A percentile compares a stretch with the other conserved stretches of the same genome.
phyloP scores from a whole-genome alignment of 345 rosid genomes.

The Acer negundo region DNA sequence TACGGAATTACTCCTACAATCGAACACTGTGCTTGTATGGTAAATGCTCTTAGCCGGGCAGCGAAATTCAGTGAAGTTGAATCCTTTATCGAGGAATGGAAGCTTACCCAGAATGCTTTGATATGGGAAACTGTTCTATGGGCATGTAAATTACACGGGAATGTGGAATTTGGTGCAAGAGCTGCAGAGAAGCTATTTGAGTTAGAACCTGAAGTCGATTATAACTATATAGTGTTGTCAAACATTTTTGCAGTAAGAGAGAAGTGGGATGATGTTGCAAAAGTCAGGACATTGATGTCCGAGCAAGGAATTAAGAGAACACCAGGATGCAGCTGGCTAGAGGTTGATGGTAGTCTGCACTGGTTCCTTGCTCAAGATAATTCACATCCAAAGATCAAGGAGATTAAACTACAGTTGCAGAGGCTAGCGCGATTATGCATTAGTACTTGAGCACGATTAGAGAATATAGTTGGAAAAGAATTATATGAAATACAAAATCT shows the following conservation, averaged over 20 bases:
- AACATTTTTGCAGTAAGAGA: slow-evolving; percentile 39
- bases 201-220: slow-evolving; percentile 35
- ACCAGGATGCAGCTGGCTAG: slow-evolving; percentile 45
- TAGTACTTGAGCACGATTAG: neutral
- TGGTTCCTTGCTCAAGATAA: slow-evolving; percentile 35
- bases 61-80: slow-evolving; percentile 38
- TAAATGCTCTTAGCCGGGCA: slow-evolving; percentile 39
- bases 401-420: slow-evolving; percentile 28
- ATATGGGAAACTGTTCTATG: slow-evolving; percentile 45
- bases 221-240: slow-evolving; percentile 35
- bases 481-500: neutral
- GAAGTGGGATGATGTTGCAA: slow-evolving; percentile 30
- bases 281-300: slow-evolving; percentile 34
- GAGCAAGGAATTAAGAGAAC: slow-evolving; percentile 30
- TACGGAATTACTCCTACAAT: slow-evolving; percentile 36
- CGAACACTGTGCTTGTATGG: slow-evolving; percentile 42
- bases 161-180: slow-evolving; percentile 33
- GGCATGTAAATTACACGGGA: slow-evolving; percentile 39
- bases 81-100: slow-evolving; percentile 32
- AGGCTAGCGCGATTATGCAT: slow-evolving; percentile 6
- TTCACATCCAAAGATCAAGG: slow-evolving; percentile 31
- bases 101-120: slow-evolving; percentile 28
- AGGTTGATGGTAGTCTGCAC: slow-evolving; percentile 29
- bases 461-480: neutral
- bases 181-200: slow-evolving; percentile 42